Percentiles rank a stretch among this genome's conserved stretches.
These are phyloP conservation scores for Suillus placidus DNA, from an alignment of 768 basidiomycete species.

Conservation along the genomic window DNA sequence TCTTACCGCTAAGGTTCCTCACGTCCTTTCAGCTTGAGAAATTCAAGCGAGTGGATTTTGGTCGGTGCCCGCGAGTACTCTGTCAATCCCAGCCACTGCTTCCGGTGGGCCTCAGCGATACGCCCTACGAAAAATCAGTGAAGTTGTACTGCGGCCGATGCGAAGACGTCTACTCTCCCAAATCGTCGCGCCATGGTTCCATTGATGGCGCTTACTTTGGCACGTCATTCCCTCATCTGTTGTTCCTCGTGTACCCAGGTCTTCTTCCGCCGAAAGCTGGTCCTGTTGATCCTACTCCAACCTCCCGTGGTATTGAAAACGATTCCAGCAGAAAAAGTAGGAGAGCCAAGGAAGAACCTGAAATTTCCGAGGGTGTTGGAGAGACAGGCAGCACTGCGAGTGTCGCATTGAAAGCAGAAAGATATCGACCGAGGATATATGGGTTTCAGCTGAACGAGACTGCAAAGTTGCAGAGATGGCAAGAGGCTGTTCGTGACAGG, in stretches of 20 bases:
- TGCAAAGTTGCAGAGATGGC: slow-evolving; percentile 94
- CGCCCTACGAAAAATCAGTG: slow-evolving; percentile 98
- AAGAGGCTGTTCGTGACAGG: slow-evolving; percentile 90
- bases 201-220: slow-evolving; percentile 99
- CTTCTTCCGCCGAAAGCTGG: slow-evolving; percentile 84
- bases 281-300: slow-evolving; percentile 42
- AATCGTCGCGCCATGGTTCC: slow-evolving; percentile 93
- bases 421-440: slow-evolving; percentile 92
- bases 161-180: slow-evolving; percentile 98
- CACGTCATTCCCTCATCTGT: slow-evolving; percentile 94
- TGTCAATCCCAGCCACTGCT: slow-evolving; percentile 95
- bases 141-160: slow-evolving; percentile 98
- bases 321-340: slow-evolving; percentile 39
- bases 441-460: slow-evolving; percentile 96
- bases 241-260: slow-evolving; percentile 96
- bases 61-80: slow-evolving; percentile 95
- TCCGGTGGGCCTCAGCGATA: slow-evolving; percentile 94
- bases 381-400: slow-evolving; percentile 77
- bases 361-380: slow-evolving; percentile 56
- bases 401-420: slow-evolving; percentile 86
- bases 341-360: slow-evolving; percentile 57
- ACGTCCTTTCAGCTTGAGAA: slow-evolving; percentile 73
- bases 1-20: background rate
- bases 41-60: slow-evolving; percentile 98
- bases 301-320: slow-evolving; percentile 31